phyloP scores from a whole-genome alignment of 208 protist species.

The Balamuthia mandrillaris region DNA sequence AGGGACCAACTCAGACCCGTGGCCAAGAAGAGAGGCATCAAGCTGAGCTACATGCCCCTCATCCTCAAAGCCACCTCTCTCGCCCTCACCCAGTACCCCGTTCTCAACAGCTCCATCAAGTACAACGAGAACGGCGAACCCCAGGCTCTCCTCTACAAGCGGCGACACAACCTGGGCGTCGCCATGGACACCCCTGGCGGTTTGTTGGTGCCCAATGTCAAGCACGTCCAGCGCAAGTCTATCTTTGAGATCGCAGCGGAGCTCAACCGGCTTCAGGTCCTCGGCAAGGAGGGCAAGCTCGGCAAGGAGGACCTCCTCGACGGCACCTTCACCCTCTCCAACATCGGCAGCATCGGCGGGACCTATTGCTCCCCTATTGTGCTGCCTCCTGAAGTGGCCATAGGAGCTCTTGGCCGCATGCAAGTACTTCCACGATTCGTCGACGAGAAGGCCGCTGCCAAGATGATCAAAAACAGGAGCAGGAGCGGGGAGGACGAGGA shows the following conservation, averaged over 20 bases:
- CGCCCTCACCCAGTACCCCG: conserved; percentile 79
- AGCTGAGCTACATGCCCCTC: conserved; percentile 88
- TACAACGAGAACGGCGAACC: conserved; percentile 68
- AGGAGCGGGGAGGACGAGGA: too few species aligned
- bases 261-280: conserved; percentile 78
- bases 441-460: too few species aligned
- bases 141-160: conserved; percentile 68
- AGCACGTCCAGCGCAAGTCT: conserved; percentile 79
- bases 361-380: conserved; percentile 85
- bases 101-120: conserved; percentile 82
- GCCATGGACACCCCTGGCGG: conserved; percentile 92
- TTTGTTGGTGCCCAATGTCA: conserved; percentile 90
- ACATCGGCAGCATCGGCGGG: conserved; percentile 93
- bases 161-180: conserved; percentile 88
- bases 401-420: conserved; percentile 84
- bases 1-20: conserved; percentile 58
- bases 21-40: conserved; percentile 62
- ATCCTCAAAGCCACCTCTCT: conserved; percentile 90
- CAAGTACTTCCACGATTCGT: conserved; percentile 81
- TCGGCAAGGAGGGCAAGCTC: conserved; percentile 26
- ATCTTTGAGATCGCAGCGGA: conserved; percentile 88
- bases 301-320: conserved; percentile 37
- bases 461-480: too few species aligned
- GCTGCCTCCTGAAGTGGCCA: conserved; percentile 85
- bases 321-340: conserved; percentile 91